phyloP scores from a whole-genome alignment of 2,329 filamentous ascomycete species.

The Penicillium sclerotiorum region DNA sequence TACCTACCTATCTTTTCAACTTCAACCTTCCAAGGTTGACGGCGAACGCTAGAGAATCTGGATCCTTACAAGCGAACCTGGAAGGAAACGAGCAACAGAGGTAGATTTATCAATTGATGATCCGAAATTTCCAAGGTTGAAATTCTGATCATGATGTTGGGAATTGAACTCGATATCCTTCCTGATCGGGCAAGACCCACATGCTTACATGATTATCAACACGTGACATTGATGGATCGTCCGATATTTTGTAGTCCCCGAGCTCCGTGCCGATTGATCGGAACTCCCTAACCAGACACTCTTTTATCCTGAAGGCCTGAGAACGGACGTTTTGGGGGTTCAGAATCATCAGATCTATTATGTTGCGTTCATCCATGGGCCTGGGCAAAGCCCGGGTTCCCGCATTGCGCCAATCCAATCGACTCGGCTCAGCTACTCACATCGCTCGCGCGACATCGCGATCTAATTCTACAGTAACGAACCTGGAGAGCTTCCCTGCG shows the following conservation, averaged over 20 bases:
- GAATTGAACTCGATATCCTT: background rate
- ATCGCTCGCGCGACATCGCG: constrained; percentile 10
- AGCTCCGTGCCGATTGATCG: too few species aligned
- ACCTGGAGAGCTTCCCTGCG: constrained; percentile 73
- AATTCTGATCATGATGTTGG: background rate
- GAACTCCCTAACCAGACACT: background rate
- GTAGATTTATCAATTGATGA: too few species aligned
- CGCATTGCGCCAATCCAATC: background rate
- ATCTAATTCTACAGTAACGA: constrained; percentile 66
- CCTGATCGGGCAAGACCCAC: background rate
- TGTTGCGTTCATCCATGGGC: constrained; percentile 38
- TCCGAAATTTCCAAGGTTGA: too few species aligned
- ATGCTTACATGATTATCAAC: background rate
- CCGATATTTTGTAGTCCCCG: constrained; percentile 5
- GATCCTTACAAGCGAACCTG: too few species aligned
- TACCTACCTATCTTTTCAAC: too few species aligned
- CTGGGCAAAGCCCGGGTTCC: constrained; percentile 19
- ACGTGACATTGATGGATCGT: background rate
- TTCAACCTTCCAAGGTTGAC: too few species aligned
- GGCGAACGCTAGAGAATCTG: too few species aligned
- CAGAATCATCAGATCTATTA: constrained; percentile 12
- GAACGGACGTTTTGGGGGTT: too few species aligned
- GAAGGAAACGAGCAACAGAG: too few species aligned
- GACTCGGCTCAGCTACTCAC: background rate
- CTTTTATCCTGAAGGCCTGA: background rate